A percentile compares a stretch with the other conserved stretches of the same genome.
Evolutionary conservation across 2,329 filamentous ascomycete genomes (phyloP).

Genomic region (Rutstroemia sp.): DNA sequence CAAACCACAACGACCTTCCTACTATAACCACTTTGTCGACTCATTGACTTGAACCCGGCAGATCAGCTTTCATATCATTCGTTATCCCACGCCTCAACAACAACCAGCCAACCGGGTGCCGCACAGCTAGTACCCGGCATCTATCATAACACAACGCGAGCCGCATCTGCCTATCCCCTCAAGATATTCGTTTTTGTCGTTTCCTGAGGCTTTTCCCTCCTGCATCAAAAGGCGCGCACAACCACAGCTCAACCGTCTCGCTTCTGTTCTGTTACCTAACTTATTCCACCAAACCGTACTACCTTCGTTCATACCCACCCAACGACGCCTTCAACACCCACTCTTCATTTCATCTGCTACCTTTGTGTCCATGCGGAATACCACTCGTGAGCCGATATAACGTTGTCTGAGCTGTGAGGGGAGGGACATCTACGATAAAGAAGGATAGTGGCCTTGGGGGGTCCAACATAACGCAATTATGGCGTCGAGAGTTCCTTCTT

Average conservation of each 20-base stretch:
- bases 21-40: neutral
- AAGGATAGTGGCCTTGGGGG: slow-evolving; percentile 7
- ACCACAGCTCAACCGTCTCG: neutral
- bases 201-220: neutral
- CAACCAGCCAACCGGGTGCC: slow-evolving; percentile 6
- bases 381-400: slow-evolving; percentile 28
- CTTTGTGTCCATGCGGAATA: slow-evolving; percentile 31
- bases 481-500: slow-evolving; percentile 36
- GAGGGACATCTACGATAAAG: neutral
- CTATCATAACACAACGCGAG: slow-evolving; percentile 4
- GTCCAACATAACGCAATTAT: slow-evolving; percentile 23
- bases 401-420: slow-evolving; percentile 29
- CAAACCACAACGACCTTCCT: neutral
- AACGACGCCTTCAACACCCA: slow-evolving; percentile 6
- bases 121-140: neutral
- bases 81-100: slow-evolving; percentile 5
- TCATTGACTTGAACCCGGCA: neutral
- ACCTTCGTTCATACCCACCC: slow-evolving; percentile 1
- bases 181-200: neutral
- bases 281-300: neutral
- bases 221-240: neutral
- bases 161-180: neutral
- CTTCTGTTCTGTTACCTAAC: slow-evolving; percentile 1
- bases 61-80: neutral
- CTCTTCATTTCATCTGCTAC: neutral